Evolutionary conservation across 1,284 basidiomycete species (phyloP), one percentile per base, ranked within the genome.

Genomic region (Cryptococcus sp.): DNA sequence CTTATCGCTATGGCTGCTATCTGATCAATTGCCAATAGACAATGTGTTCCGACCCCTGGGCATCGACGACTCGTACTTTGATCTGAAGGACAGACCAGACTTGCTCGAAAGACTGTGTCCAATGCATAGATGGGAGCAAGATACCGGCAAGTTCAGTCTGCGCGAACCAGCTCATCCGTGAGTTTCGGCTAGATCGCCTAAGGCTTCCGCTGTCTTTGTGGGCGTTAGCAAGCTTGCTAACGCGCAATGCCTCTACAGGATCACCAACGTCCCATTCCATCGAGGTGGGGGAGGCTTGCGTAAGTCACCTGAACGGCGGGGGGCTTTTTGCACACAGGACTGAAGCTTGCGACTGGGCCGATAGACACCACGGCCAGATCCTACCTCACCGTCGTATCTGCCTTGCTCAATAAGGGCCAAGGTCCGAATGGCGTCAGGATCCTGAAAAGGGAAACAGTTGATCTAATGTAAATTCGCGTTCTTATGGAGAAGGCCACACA

Each of bases 11-110:
- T n/a, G n/a, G n/a, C n/a, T n/a, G n/a, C n/a, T n/a, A n/a, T n/a
- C n/a, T 34, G 29, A 7, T 34, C 29, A 34, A 10, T 34, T 34
- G 3, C 29, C 29, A 34, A 34, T 34, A 63, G 61, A 61, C 20
- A 50, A 63, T 48, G 50, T 67, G 38, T 61, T 67, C 40, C 49
- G 47, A 5, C 65, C 65, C 5, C 54, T 67, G 22, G 65, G 59
- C 8, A 52, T 67, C 48, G 57, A 51, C 6, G 61, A 64, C 52
- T 49, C 58, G 17, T 55, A 54, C 17, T 64, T 60, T 25, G 50
- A 60, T 37, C 44, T 61, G 6, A 47, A 45, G 25, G 44, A 37
- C n/a, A 53, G 61, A 13, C 57, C 58, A 4, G 58, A 64, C 37
- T 38, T 67, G n/a, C 19, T 48, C 16, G 44, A 49, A 10, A 50